Base-by-base conservation (phyloP, 2,329 filamentous ascomycete genomes). In the Clarireedia paspali region DNA sequence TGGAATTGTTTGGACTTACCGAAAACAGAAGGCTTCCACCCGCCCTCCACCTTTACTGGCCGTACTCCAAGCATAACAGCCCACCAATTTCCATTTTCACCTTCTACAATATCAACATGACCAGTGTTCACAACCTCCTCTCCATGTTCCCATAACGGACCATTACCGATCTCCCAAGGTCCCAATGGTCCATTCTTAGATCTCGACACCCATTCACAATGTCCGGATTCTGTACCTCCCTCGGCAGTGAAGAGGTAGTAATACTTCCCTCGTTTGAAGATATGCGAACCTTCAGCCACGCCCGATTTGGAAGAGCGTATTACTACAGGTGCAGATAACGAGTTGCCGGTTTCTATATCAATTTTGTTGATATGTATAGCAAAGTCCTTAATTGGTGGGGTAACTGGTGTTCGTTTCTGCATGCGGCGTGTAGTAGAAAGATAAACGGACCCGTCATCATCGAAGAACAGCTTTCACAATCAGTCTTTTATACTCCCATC, bases 21-120 rank as follows among this genome's bases (percentile, higher is more conserved):
- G 15, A 53, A 53, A 39, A 53, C 4, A 20, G 51, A 53, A 39
- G 51, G 26, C 27, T 47, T 53, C 27, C 17, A 24, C 23, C 42
- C n/a, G n/a, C 46, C 42, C 17, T n/a, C 23, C 20, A 47, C 20
- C 36, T 39, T 27, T 15, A 53, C 20, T 9, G 40, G 71, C 2
- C 79, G 70, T 0, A 74, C 77, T 0, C 74, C 70, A 1, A 83
- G 66, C 1, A 73, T 72, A 5, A 76, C 69, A 0, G 71, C 75
- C 79, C 78, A 81, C 80, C 80, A 83, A 30, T 77, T 73, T 0
- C 75, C 77, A 0, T 60, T 38, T 0, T 60, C 59, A 56, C 83
- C 80, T 48, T 79, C 74, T 57, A 83, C 82, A 2, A 83, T 58
- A 59, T 83, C 80, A 0, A 77, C 75, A 53, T 83, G 81, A 0